Conservation (phyloP, 2,329 filamentous ascomycete species). For the Aureobasidium sp. region DNA sequence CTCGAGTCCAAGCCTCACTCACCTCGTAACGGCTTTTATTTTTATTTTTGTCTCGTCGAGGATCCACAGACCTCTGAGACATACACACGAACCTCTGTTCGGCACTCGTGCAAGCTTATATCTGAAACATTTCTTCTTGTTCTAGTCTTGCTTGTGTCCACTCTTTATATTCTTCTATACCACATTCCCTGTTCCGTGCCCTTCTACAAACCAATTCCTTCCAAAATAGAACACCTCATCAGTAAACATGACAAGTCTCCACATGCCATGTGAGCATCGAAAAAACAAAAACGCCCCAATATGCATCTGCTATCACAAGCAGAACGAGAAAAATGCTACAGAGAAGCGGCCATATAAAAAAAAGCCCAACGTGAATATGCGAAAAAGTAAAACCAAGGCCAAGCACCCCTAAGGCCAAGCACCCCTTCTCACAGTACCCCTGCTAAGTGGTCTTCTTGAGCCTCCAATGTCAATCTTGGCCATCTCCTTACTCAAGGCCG, state of each 20-base stretch:
- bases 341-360: too few species aligned
- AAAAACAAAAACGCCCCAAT: neutral
- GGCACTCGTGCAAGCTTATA: neutral
- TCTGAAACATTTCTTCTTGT: neutral
- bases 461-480: constrained; percentile 40
- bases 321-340: neutral
- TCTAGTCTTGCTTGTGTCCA: neutral
- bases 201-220: neutral
- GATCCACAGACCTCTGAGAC: neutral
- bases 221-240: neutral
- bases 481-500: constrained; percentile 64
- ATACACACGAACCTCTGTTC: neutral
- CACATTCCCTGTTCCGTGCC: neutral
- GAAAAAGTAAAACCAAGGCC: neutral
- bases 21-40: neutral
- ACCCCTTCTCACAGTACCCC: constrained; percentile 3
- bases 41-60: neutral
- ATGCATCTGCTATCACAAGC: neutral
- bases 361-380: neutral
- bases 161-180: constrained; percentile 7
- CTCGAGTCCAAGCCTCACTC: neutral
- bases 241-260: neutral
- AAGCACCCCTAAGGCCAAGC: constrained; percentile 8
- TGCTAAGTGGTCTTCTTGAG: neutral
- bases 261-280: neutral